These are phyloP conservation scores for Debaryomyces fabryi DNA, from an alignment of 1,139 yeast species.

Conservation along the genomic window DNA sequence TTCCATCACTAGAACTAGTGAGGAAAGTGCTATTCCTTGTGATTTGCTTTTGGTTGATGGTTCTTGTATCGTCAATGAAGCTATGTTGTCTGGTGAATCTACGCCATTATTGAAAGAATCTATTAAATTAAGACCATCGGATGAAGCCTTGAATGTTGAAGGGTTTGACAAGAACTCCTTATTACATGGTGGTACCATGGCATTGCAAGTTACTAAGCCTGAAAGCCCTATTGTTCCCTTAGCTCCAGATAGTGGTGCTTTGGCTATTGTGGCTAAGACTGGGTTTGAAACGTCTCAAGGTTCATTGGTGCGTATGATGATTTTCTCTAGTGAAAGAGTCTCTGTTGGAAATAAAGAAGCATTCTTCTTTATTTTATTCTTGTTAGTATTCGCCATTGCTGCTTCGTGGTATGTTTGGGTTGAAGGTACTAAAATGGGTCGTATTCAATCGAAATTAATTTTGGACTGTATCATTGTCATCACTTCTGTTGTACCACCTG, in stretches of 20 bases:
- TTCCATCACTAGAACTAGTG: constrained; percentile 83
- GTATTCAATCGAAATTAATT: constrained; percentile 89
- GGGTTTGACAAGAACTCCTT: constrained; percentile 88
- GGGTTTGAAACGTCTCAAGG: constrained; percentile 99
- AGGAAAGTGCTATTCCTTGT: constrained; percentile 95
- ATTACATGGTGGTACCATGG: constrained; percentile 96
- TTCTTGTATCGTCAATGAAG: constrained; percentile 92
- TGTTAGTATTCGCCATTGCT: constrained; percentile 87
- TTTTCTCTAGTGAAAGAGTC: constrained; percentile 93
- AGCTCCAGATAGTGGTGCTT: constrained; percentile 91
- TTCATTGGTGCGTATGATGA: constrained; percentile 95
- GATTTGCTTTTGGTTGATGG: constrained; percentile 86
- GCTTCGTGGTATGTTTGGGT: constrained; percentile 99
- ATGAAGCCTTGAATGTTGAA: constrained; percentile 69
- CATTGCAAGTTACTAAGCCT: constrained; percentile 85
- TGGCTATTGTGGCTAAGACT: constrained; percentile 88
- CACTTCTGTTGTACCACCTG: constrained; percentile 99
- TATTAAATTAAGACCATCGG: constrained; percentile 75
- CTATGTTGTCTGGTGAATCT: constrained; percentile 97
- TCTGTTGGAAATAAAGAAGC: constrained; percentile 97
- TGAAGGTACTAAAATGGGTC: constrained; percentile 94
- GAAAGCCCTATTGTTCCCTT: constrained; percentile 48
- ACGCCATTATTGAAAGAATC: constrained; percentile 96
- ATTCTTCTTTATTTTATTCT: constrained; percentile 84
- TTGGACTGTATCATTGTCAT: constrained; percentile 93